Evolutionary conservation across 2,329 filamentous ascomycete genomes (phyloP), one percentile per base, ranked within the genome.

Genomic region (Colletotrichum tabaci): DNA sequence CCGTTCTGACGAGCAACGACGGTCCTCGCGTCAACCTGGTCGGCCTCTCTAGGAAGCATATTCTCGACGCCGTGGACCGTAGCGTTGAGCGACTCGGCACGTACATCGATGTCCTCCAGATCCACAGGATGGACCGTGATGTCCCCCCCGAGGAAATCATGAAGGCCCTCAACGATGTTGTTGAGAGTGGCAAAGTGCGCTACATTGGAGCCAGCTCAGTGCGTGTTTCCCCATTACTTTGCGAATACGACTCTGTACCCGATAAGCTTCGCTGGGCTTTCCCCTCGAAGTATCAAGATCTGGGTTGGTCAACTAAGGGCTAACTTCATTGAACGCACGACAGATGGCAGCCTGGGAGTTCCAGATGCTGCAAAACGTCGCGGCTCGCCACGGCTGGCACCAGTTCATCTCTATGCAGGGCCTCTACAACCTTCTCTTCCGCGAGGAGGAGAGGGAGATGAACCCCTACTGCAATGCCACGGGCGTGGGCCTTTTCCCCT

Each of bases 321-420:
- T 26, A 4, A 26, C 26, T 4, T 26, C 26, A 26, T 26, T 26
- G 26, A 38, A 50, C 30, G 1, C 0, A 10, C 13, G 1, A n/a
- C 44, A 72, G 60, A 72, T 72, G 70, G 66, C 66, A 4, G 44
- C 70, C 9, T 70, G 66, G 61, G 70, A 72, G 21, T 72, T 72
- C 40, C 66, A 72, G 9, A 74, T 79, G 21, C 79, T 89, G 75
- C 88, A 90, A 67, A 84, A 84, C 58, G 80, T 82, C 1, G 88
- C 88, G 1, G 83, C 87, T 71, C 82, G 83, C 72, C 80, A 88
- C 64, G 85, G 86, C 1, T 90, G 86, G 87, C 86, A 84, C 0
- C 86, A 89, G 76, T 89, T 90, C 74, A 80, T 89, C 56, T 85
- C 83, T 1, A 90, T 90, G 88, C 87, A 90, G 73, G 87, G 88